These are phyloP conservation scores for Pythium sp. DNA, from an alignment of 352 stramenopile species.

Conservation along the genomic window DNA sequence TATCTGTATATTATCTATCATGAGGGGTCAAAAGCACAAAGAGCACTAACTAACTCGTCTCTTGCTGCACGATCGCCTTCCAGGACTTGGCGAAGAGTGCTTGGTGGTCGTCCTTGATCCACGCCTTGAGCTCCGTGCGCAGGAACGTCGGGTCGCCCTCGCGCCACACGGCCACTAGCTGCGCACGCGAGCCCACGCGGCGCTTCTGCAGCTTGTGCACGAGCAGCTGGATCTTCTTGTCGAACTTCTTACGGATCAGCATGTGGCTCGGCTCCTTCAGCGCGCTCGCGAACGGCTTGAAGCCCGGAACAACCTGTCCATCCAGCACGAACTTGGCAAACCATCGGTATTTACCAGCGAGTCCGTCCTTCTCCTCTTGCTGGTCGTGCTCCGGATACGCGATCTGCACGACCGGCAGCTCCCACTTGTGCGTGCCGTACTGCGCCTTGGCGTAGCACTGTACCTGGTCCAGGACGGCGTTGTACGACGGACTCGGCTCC, in stretches of 20 bases:
- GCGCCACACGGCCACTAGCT: slow-evolving; percentile 46
- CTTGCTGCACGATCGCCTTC: slow-evolving; percentile 25
- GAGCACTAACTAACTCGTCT: slow-evolving; percentile 1
- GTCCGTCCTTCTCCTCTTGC: slow-evolving; percentile 31
- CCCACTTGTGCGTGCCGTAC: slow-evolving; percentile 72
- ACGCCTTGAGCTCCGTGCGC: slow-evolving; percentile 46
- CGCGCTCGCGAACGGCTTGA: slow-evolving; percentile 85
- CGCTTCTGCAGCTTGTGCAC: slow-evolving; percentile 57
- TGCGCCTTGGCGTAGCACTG: slow-evolving; percentile 77
- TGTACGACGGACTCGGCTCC: slow-evolving; percentile 65
- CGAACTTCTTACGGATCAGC: slow-evolving; percentile 82
- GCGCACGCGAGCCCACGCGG: slow-evolving; percentile 36
- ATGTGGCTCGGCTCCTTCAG: slow-evolving; percentile 93
- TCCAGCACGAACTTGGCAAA: slow-evolving; percentile 85
- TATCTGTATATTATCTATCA: not conserved
- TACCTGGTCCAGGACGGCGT: slow-evolving; percentile 54
- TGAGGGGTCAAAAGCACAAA: not conserved
- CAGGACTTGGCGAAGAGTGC: slow-evolving; percentile 47
- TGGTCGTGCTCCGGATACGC: slow-evolving; percentile 41
- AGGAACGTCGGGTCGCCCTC: slow-evolving; percentile 42
- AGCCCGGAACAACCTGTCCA: slow-evolving; percentile 47
- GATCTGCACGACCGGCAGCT: slow-evolving; percentile 55
- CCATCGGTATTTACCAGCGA: slow-evolving; percentile 64
- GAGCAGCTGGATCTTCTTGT: slow-evolving; percentile 84
- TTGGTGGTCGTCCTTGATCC: slow-evolving; percentile 59